Evolutionary conservation across 2,329 filamentous ascomycete species (phyloP).

Genomic region (Dothiorella sarmentorum): DNA sequence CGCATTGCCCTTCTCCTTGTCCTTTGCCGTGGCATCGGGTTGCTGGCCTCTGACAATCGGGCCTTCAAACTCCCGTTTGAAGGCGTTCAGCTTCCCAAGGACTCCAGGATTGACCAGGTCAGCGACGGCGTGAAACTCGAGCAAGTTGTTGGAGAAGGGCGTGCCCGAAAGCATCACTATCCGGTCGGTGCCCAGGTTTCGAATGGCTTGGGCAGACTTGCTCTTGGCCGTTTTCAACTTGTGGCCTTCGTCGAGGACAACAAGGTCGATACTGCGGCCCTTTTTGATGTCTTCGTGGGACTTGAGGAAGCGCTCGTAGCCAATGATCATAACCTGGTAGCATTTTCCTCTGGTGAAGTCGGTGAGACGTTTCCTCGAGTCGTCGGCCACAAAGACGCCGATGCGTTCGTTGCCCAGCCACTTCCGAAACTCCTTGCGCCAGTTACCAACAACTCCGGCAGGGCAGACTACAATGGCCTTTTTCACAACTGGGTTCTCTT

Average conservation of each 20-base stretch:
- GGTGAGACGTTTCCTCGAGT: conserved; percentile 57
- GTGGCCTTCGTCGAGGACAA: conserved; percentile 68
- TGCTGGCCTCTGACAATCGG: conserved; percentile 63
- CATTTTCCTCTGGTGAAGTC: conserved; percentile 67
- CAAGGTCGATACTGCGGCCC: conserved; percentile 62
- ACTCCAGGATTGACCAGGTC: conserved; percentile 67
- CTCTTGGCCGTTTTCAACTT: conserved; percentile 66
- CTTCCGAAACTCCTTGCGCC: conserved; percentile 69
- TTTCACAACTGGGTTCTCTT: conserved; percentile 58
- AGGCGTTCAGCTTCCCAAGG: conserved; percentile 59
- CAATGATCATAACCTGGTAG: conserved; percentile 70
- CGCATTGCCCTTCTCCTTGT: conserved; percentile 62
- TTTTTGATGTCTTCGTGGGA: conserved; percentile 64
- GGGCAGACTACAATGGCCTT: conserved; percentile 72
- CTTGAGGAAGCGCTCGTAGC: conserved; percentile 65
- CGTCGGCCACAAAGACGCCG: conserved; percentile 63
- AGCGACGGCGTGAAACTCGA: conserved; percentile 65
- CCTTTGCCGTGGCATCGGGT: conserved; percentile 58
- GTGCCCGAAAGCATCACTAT: conserved; percentile 64
- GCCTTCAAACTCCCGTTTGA: conserved; percentile 62
- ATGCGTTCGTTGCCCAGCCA: conserved; percentile 70
- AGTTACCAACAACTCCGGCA: conserved; percentile 69
- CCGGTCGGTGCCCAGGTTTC: conserved; percentile 58
- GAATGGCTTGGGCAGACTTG: conserved; percentile 64
- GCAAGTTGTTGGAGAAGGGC: conserved; percentile 65